Evolutionary conservation across 2,329 filamentous ascomycete species (phyloP).

Genomic region (Acephala macrosclerotiorum): DNA sequence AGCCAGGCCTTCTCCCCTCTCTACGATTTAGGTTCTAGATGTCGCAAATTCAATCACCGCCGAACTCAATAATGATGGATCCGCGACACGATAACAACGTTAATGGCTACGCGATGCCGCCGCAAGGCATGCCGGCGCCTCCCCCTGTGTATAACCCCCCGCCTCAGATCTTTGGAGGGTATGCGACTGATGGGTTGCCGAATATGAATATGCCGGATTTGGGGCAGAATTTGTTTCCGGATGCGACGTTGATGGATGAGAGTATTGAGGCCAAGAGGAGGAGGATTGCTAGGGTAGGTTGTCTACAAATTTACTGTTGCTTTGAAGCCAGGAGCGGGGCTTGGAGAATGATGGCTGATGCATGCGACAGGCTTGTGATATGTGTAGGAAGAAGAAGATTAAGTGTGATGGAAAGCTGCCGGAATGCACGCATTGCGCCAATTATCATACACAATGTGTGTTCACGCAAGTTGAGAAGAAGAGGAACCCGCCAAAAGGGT

Average conservation of each 20-base stretch:
- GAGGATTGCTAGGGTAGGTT: slow-evolving; percentile 67
- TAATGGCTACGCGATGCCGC: slow-evolving; percentile 61
- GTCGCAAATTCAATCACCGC: slow-evolving; percentile 30
- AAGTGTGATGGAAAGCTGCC: slow-evolving; percentile 98
- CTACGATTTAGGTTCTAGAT: slow-evolving; percentile 16
- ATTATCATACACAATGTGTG: slow-evolving; percentile 97
- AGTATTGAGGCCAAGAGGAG: slow-evolving; percentile 77
- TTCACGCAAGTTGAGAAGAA: slow-evolving; percentile 99
- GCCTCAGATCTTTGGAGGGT: slow-evolving; percentile 73
- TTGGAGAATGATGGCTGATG: slow-evolving; percentile 29
- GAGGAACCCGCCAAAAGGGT: slow-evolving; percentile 96
- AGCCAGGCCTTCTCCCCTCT: slow-evolving; percentile 1
- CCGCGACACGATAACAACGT: slow-evolving; percentile 47
- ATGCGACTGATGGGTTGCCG: slow-evolving; percentile 61
- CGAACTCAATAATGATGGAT: slow-evolving; percentile 33
- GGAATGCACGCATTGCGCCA: slow-evolving; percentile 92
- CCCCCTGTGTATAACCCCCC: slow-evolving; percentile 71
- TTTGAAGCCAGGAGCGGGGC: neutral
- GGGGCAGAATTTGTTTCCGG: slow-evolving; percentile 63
- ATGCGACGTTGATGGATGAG: slow-evolving; percentile 65
- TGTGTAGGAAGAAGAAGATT: slow-evolving; percentile 95
- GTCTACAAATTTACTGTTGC: neutral
- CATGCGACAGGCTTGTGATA: slow-evolving; percentile 60
- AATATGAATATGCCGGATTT: slow-evolving; percentile 64
- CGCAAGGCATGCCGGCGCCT: slow-evolving; percentile 51